Evolutionary conservation across 495 filamentous ascomycete species (phyloP).

Genomic region (Penicillium alfredii): DNA sequence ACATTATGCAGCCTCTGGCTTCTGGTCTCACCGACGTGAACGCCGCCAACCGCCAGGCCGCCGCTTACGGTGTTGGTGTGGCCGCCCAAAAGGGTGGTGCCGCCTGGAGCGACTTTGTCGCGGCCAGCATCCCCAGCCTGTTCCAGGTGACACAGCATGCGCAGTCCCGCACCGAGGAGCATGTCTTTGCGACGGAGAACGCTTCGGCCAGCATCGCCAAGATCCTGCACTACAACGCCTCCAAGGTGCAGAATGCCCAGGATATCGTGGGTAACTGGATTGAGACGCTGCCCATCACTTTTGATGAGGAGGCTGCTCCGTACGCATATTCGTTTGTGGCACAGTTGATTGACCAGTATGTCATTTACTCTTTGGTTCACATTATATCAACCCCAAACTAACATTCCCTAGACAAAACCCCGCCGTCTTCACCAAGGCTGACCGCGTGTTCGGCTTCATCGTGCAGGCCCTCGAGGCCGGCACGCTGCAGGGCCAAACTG

Average conservation of each 20-base stretch:
- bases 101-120: constrained; percentile 77
- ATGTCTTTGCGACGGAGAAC: constrained; percentile 97
- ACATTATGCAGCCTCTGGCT: constrained; percentile 80
- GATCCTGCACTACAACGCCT: constrained; percentile 80
- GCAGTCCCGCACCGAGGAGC: constrained; percentile 80
- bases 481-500: constrained; percentile 78
- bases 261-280: constrained; percentile 76
- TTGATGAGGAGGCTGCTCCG: constrained; percentile 95
- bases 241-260: constrained; percentile 65
- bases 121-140: constrained; percentile 68
- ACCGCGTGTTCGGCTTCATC: constrained; percentile 74
- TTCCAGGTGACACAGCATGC: constrained; percentile 77
- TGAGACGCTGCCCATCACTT: constrained; percentile 80
- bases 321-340: constrained; percentile 92
- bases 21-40: constrained; percentile 76
- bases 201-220: constrained; percentile 96
- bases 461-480: constrained; percentile 84
- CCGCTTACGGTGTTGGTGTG: constrained; percentile 92
- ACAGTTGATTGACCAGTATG: constrained; percentile 90
- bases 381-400: constrained; percentile 5
- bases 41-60: constrained; percentile 92
- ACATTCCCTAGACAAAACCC: constrained; percentile 69
- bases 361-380: constrained; percentile 18
- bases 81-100: constrained; percentile 88
- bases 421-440: constrained; percentile 64